Evolutionary conservation across 164 flowering plant species (phyloP), one percentile per base, ranked within the genome.

Genomic region (Magnolia officinalis): DNA sequence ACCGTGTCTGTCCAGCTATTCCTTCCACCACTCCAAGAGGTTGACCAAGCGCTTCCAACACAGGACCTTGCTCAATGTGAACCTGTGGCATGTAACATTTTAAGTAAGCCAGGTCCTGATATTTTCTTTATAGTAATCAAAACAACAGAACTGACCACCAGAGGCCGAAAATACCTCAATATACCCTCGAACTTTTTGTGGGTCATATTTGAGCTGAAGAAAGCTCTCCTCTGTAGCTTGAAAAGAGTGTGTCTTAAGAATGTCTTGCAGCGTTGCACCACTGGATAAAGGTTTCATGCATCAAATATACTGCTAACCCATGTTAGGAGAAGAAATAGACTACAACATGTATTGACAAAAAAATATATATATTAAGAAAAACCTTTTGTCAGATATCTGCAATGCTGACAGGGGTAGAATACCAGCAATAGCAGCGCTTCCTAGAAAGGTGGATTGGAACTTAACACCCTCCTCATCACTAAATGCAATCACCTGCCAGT

Each of bases 11-110:
- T 66, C 98, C 99, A 77, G 98, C 96, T 77, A 96, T 93, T 73
- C 98, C 98, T 84, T 90, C 86, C 49, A 96, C 99, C 78, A 89
- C 87, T 72, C 90, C 98, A 64, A 96, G 91, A 80, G 99, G 98
- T 80, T 90, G 81, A 81, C 99, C 99, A 71, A 83, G 82, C 78
- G 88, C 82, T 82, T 96, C 99, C 73, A 96, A 86, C 23, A 96
- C 98, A 77, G 98, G 98, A 45, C 99, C 99, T 85, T 94, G 99
- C 76, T 96, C 98, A 83, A 96, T 96, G 78, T 96, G 98, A 84
- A 96, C 89, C 99, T 96, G 84, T 77, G 75, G 71, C 20, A 80
- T 59, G 31, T 19, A 76, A 78, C 13, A 74, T 50, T 74, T 61
- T 29, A 65, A 24, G 19, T n/a, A 14, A 49, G 26, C 61, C 72